Conservation (phyloP, 306 rosid genomes). For the Vigna trinervia region DNA sequence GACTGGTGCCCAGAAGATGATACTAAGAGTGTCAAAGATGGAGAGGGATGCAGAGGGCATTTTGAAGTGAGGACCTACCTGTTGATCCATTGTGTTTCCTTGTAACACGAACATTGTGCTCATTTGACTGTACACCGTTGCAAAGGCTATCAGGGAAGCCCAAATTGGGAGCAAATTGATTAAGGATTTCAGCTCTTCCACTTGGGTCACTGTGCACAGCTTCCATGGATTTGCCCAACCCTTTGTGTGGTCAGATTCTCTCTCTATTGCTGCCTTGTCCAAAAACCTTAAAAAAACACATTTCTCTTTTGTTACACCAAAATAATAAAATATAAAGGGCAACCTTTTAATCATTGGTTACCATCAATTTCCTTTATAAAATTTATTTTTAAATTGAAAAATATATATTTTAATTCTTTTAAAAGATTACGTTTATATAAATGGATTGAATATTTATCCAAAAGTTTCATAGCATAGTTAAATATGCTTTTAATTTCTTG, state of each 20-base stretch:
- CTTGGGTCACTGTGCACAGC: slow-evolving; percentile 76
- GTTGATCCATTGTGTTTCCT: slow-evolving; percentile 80
- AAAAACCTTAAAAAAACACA: slow-evolving; percentile 53
- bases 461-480: too few species aligned
- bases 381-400: too few species aligned
- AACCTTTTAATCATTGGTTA: too few species aligned
- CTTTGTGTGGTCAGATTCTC: slow-evolving; percentile 40
- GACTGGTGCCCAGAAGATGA: slow-evolving; percentile 70
- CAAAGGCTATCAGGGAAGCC: slow-evolving; percentile 72
- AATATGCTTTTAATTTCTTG: too few species aligned
- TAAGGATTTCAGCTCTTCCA: slow-evolving; percentile 70
- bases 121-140: slow-evolving; percentile 80
- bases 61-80: slow-evolving; percentile 64
- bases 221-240: slow-evolving; percentile 58
- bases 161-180: slow-evolving; percentile 67
- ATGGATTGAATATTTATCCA: too few species aligned
- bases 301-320: background rate
- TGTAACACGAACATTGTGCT: slow-evolving; percentile 84
- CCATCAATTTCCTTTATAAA: too few species aligned
- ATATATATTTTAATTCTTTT: too few species aligned
- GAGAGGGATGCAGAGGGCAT: slow-evolving; percentile 87
- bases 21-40: slow-evolving; percentile 71
- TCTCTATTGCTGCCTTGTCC: slow-evolving; percentile 79
- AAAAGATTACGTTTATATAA: too few species aligned
- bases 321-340: background rate